A percentile compares a stretch with the other conserved stretches of the same genome.
Evolutionary conservation across 192 early-diverging fungal species (phyloP).

Genomic region (Coemansia umbellata): DNA sequence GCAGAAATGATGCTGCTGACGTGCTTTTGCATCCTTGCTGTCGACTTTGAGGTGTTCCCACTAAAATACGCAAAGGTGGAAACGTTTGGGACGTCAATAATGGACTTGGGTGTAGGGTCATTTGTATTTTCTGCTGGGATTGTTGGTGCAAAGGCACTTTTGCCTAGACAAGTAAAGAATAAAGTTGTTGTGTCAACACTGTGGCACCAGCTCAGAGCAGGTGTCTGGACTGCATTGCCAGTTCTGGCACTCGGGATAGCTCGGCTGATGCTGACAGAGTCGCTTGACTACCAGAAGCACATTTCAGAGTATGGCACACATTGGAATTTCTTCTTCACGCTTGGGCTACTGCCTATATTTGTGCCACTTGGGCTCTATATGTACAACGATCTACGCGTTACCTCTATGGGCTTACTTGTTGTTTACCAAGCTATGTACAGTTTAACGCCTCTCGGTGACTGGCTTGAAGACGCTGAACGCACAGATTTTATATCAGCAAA

Average conservation of each 20-base stretch:
- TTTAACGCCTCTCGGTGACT: slow-evolving; percentile 60
- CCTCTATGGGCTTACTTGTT: slow-evolving; percentile 51
- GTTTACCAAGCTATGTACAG: slow-evolving; percentile 61
- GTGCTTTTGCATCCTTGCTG: slow-evolving; percentile 85
- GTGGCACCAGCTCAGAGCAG: slow-evolving; percentile 48
- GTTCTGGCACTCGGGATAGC: slow-evolving; percentile 72
- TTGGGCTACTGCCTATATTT: slow-evolving; percentile 79
- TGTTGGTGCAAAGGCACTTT: slow-evolving; percentile 64
- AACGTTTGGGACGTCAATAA: slow-evolving; percentile 85
- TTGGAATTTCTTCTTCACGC: slow-evolving; percentile 98
- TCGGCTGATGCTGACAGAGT: slow-evolving; percentile 66
- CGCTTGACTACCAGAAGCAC: slow-evolving; percentile 92
- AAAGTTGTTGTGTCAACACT: slow-evolving; percentile 21
- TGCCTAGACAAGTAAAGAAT: slow-evolving; percentile 31
- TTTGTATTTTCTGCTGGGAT: slow-evolving; percentile 92
- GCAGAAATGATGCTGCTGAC: slow-evolving; percentile 74
- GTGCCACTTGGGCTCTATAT: slow-evolving; percentile 60
- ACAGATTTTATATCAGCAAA: slow-evolving; percentile 74
- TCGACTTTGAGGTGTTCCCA: slow-evolving; percentile 92
- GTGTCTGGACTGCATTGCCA: slow-evolving; percentile 56
- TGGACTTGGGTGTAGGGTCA: slow-evolving; percentile 92
- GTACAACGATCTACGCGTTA: slow-evolving; percentile 55
- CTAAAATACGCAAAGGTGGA: slow-evolving; percentile 88
- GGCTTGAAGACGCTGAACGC: slow-evolving; percentile 73
- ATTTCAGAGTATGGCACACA: slow-evolving; percentile 93